Evolutionary conservation across 2,329 filamentous ascomycete species (phyloP).

Genomic region (Canariomyces notabilis): DNA sequence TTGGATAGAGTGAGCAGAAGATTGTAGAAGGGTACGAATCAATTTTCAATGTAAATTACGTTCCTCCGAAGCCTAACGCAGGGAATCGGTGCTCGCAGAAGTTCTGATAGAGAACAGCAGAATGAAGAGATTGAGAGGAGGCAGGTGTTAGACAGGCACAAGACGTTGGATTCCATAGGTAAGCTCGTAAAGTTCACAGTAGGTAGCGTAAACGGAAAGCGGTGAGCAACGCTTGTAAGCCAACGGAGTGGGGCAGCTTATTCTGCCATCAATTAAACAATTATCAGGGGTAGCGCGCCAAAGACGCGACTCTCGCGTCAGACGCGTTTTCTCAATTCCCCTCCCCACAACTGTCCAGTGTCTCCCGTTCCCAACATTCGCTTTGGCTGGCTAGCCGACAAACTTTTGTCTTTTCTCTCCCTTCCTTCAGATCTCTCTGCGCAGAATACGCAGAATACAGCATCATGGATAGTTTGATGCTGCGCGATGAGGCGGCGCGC

Average conservation of each 20-base stretch:
- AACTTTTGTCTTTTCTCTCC: constrained; percentile 1
- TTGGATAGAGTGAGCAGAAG: no score
- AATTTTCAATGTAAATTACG: no score
- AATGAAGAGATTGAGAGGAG: no score
- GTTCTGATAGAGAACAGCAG: no score
- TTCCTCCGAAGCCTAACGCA: no score
- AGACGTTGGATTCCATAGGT: no score
- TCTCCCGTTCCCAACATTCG: no score
- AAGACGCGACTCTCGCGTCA: constrained; percentile 20
- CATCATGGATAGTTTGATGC: constrained; percentile 66
- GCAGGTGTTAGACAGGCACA: no score
- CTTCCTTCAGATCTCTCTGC: not conserved
- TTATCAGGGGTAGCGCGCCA: constrained; percentile 18
- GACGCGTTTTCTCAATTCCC: constrained; percentile 21
- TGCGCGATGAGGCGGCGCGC: constrained; percentile 77
- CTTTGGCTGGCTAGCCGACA: not conserved
- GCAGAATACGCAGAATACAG: no score
- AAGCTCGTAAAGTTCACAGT: no score
- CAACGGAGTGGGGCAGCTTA: not conserved
- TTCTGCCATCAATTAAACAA: constrained; percentile 23
- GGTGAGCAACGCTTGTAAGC: not conserved
- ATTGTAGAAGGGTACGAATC: no score
- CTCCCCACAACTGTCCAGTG: constrained; percentile 3
- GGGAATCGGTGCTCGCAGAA: no score
- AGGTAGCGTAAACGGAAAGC: not conserved